Evolutionary conservation across 1,284 basidiomycete genomes (phyloP).

Genomic region (Sporisorium scitamineum): DNA sequence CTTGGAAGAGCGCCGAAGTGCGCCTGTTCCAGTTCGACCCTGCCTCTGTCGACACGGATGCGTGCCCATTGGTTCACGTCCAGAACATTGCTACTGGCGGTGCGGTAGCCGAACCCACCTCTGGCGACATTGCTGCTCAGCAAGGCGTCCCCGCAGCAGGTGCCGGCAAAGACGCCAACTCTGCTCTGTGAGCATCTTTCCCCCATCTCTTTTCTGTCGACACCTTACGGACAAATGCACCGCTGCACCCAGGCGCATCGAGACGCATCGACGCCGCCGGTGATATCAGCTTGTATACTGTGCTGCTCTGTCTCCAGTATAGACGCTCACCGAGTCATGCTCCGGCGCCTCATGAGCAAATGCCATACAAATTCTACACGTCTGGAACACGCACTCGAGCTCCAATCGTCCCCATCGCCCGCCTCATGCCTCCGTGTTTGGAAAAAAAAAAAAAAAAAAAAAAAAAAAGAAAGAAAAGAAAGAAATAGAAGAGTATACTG

Average conservation of each 20-base stretch:
- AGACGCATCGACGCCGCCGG: not conserved
- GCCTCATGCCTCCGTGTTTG: not conserved
- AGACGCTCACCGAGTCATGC: slow-evolving; percentile 42
- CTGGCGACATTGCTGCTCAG: slow-evolving; percentile 49
- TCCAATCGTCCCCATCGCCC: not conserved
- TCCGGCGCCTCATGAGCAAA: slow-evolving; percentile 42
- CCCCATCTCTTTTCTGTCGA: not conserved
- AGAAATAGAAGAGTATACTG: not conserved
- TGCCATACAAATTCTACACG: slow-evolving; percentile 5
- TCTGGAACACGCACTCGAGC: not conserved
- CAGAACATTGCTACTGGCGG: slow-evolving; percentile 57
- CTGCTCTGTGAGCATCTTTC: slow-evolving; percentile 53
- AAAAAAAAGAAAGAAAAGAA: not conserved
- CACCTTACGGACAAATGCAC: not conserved
- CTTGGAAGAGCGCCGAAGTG: slow-evolving; percentile 68
- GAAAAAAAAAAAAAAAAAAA: not conserved
- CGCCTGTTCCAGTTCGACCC: slow-evolving; percentile 63
- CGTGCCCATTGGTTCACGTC: slow-evolving; percentile 51
- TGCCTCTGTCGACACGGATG: slow-evolving; percentile 50
- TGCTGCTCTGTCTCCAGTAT: slow-evolving; percentile 10
- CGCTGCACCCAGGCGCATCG: not conserved
- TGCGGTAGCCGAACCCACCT: slow-evolving; percentile 54
- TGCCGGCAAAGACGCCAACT: slow-evolving; percentile 71
- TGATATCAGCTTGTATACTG: not conserved
- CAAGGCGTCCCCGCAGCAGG: slow-evolving; percentile 70